Base-by-base conservation (phyloP, 202 grass and related monocot species). In the Brachypodium distachyon region DNA sequence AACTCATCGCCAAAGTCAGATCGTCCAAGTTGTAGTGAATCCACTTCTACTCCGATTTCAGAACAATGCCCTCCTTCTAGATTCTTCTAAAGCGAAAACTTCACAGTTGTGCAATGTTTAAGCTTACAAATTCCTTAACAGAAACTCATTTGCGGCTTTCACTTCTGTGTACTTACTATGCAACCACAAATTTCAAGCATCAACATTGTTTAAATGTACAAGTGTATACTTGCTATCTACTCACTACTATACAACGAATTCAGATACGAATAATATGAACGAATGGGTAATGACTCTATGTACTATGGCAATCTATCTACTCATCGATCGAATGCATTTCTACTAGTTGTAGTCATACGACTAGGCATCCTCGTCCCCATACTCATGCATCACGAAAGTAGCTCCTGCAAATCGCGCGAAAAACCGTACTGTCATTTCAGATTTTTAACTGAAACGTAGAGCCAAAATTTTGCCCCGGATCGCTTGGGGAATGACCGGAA, bases 1-100 rank as follows among this genome's bases (percentile, higher is more conserved):
- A 94, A 37, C 77, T 97, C 21, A 92, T 97, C 14, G 82, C 83
- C 6, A 43, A 97, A 82, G 87, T 78, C 57, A 97, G 95, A 81
- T 88, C 89, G 7, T 97, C 95, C 28, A 94, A 90, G 36, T 16
- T 97, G 33, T 97, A 93, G 74, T 16, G 70, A 65, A 67, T 23
- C 14, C 7, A 41, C 50, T 52, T 51, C 41, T 14, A 36, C 2
- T 23, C 16, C 12, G 18, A 0, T 51, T 80, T 31, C 18, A 34
- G 58, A 77, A 9, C 21, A 19, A 58, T 43, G 26, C 8, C 51
- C 13, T 12, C 62, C 2, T 26, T 4, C 27, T 70, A 16, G 13
- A 56, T 78, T 79, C 27, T 32, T 25, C 65, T 29, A 32, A 16
- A 36, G 69, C 39, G 7, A 36, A 19, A 54, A 70, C 6, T 51